These are phyloP conservation scores for Magnaporthiopsis rhizophila DNA, from an alignment of 2,329 filamentous ascomycete genomes.

Conservation along the genomic window DNA sequence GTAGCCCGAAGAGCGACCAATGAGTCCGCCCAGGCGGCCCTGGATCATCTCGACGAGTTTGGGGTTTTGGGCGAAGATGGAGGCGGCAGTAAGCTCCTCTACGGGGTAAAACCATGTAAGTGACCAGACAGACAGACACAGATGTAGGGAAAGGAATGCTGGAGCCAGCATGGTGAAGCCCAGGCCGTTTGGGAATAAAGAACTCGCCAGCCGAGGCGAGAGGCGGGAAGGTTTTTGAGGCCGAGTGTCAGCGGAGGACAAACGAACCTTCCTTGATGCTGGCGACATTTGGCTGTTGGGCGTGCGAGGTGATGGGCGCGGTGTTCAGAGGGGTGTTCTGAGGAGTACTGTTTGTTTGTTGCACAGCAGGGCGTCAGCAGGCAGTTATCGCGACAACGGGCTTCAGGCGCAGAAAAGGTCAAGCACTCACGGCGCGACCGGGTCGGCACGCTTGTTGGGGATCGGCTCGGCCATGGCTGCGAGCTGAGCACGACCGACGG, in stretches of 20 bases:
- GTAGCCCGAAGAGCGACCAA: slow-evolving; percentile 94
- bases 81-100: slow-evolving; percentile 89
- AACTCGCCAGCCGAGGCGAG: neutral
- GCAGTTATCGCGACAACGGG: neutral
- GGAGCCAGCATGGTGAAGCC: neutral
- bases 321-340: slow-evolving; percentile 96
- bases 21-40: slow-evolving; percentile 85
- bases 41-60: slow-evolving; percentile 96
- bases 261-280: slow-evolving; percentile 94
- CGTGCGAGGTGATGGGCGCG: slow-evolving; percentile 95
- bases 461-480: slow-evolving; percentile 52
- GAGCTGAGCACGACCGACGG: slow-evolving; percentile 1
- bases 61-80: slow-evolving; percentile 92
- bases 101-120: slow-evolving; percentile 17
- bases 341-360: slow-evolving; percentile 49
- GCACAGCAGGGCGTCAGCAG: neutral
- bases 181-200: neutral
- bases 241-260: neutral
- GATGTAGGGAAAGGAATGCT: neutral
- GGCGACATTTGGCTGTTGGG: slow-evolving; percentile 85
- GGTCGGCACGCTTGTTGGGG: slow-evolving; percentile 53
- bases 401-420: slow-evolving; percentile 10
- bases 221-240: neutral
- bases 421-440: slow-evolving; percentile 49
- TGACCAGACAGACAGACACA: slow-evolving; percentile 10